Conservation (phyloP, 768 basidiomycete species). For the Boletus tomentosulus region DNA sequence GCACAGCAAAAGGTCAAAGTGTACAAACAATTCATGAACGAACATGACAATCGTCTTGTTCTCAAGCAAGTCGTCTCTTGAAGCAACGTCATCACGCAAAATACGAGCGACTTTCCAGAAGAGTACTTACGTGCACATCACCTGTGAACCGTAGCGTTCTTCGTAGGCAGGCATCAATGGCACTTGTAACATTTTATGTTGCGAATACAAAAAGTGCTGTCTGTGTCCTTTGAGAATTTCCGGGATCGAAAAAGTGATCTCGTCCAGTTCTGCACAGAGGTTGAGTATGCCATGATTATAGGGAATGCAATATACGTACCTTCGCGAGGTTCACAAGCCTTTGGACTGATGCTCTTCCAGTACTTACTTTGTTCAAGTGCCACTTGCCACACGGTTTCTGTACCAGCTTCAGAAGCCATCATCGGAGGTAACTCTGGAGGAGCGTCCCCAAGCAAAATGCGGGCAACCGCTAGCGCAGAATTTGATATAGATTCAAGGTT, state of each 20-base stretch:
- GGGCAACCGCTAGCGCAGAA: slow-evolving; percentile 83
- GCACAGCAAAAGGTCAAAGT: background rate
- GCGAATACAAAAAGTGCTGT: slow-evolving; percentile 75
- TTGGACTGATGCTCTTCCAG: slow-evolving; percentile 86
- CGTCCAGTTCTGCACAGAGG: slow-evolving; percentile 48
- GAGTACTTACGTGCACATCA: slow-evolving; percentile 81
- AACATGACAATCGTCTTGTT: slow-evolving; percentile 79
- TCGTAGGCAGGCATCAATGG: slow-evolving; percentile 73
- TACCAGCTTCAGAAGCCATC: slow-evolving; percentile 73
- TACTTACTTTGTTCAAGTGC: slow-evolving; percentile 83
- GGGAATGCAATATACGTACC: slow-evolving; percentile 39
- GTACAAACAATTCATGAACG: slow-evolving; percentile 88
- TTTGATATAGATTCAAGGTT: slow-evolving; percentile 84
- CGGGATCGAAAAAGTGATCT: slow-evolving; percentile 62
- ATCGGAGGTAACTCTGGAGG: slow-evolving; percentile 72
- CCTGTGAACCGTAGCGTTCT: slow-evolving; percentile 71
- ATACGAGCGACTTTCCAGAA: background rate
- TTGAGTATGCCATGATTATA: background rate
- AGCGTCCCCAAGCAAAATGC: slow-evolving; percentile 84
- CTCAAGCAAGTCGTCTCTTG: slow-evolving; percentile 72
- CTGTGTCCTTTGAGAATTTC: slow-evolving; percentile 89
- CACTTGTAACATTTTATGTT: slow-evolving; percentile 74
- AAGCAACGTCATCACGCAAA: slow-evolving; percentile 1
- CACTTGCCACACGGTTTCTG: slow-evolving; percentile 87
- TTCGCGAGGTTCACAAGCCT: slow-evolving; percentile 76